These are phyloP conservation scores for Eucalyptus erythrocorys DNA, from an alignment of 345 rosid genomes.

Conservation along the genomic window DNA sequence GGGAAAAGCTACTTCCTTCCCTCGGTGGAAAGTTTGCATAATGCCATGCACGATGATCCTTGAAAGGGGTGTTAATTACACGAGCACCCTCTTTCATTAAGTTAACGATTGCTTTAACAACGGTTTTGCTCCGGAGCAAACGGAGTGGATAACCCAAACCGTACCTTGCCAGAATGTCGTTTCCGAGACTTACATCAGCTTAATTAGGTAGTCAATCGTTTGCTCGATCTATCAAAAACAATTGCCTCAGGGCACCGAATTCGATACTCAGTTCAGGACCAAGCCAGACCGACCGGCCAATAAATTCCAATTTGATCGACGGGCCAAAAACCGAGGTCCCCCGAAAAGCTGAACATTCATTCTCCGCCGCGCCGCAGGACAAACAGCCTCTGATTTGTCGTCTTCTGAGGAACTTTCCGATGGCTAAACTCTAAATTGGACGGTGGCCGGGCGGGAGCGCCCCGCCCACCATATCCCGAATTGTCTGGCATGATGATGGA, in stretches of 20 bases:
- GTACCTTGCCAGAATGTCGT: neutral
- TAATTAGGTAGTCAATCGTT: neutral
- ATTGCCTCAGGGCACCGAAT: neutral
- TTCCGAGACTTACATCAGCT: neutral
- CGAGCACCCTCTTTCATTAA: neutral
- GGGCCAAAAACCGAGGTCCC: neutral
- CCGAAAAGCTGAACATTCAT: neutral
- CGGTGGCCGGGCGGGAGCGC: neutral
- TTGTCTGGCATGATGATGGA: neutral
- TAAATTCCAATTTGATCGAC: neutral
- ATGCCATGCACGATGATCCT: neutral
- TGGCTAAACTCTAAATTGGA: neutral
- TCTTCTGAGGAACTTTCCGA: neutral
- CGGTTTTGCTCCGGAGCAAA: neutral
- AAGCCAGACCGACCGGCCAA: neutral
- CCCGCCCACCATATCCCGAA: neutral
- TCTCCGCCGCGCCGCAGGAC: neutral
- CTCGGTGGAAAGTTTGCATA: neutral
- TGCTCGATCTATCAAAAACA: neutral
- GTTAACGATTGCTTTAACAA: neutral
- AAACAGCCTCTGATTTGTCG: no score
- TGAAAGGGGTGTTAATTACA: neutral
- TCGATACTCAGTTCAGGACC: neutral
- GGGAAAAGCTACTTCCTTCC: neutral
- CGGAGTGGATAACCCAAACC: neutral